Evolutionary conservation across 192 early-diverging fungal species (phyloP).

Genomic region (Backusella luteola): DNA sequence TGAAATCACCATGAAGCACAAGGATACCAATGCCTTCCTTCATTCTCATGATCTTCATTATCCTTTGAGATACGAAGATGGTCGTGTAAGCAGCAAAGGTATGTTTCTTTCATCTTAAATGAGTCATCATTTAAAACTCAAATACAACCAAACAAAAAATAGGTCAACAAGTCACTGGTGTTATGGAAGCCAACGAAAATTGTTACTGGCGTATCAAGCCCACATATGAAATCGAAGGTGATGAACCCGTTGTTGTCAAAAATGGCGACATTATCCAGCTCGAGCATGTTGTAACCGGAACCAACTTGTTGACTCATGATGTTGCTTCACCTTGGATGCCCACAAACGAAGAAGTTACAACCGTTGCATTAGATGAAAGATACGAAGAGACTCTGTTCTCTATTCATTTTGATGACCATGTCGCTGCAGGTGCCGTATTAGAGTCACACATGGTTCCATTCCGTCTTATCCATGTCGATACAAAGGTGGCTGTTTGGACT

Average conservation of each 20-base stretch:
- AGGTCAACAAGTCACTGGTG: conserved; percentile 91
- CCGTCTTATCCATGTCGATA: conserved; percentile 70
- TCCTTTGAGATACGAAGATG: conserved; percentile 90
- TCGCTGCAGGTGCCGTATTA: conserved; percentile 30
- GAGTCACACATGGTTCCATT: conserved; percentile 63
- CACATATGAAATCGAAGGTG: conserved; percentile 18
- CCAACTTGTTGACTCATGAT: conserved; percentile 63
- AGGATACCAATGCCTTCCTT: conserved; percentile 71
- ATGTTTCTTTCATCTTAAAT: background rate
- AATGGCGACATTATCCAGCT: conserved; percentile 82
- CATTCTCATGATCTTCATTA: conserved; percentile 80
- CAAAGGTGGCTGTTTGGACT: conserved; percentile 80
- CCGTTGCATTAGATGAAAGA: conserved; percentile 51
- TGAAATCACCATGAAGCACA: conserved; percentile 79
- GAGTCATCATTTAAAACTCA: background rate
- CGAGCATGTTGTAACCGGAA: conserved; percentile 59
- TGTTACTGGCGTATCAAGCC: conserved; percentile 53
- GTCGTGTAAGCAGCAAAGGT: conserved; percentile 83
- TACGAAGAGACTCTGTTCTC: conserved; percentile 58
- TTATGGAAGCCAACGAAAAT: conserved; percentile 76
- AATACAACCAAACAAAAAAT: conserved; percentile 56
- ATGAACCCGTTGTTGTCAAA: conserved; percentile 47
- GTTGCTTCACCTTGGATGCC: conserved; percentile 63
- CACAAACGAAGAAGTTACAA: conserved; percentile 67
- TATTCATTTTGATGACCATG: conserved; percentile 55